Evolutionary conservation across 768 basidiomycete genomes (phyloP).

Genomic region (Naganishia friedmannii): DNA sequence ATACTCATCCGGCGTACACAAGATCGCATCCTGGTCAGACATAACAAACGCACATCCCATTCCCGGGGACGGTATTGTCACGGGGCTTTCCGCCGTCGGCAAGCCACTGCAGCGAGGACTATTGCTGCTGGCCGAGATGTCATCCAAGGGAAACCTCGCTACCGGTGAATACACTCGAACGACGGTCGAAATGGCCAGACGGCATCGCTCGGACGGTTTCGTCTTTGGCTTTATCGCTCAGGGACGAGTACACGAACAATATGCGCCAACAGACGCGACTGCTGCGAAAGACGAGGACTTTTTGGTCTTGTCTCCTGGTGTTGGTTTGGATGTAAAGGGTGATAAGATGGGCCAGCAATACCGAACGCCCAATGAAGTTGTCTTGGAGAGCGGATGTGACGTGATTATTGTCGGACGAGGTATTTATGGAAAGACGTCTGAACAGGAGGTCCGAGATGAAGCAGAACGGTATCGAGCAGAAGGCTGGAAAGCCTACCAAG

Average conservation of each 20-base stretch:
- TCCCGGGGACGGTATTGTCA: conserved; percentile 89
- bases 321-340: conserved; percentile 72
- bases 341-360: conserved; percentile 95
- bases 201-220: conserved; percentile 65
- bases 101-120: conserved; percentile 79
- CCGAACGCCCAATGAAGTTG: conserved; percentile 78
- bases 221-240: conserved; percentile 97
- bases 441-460: conserved; percentile 56
- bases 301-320: conserved; percentile 85
- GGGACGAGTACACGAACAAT: conserved; percentile 64
- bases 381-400: conserved; percentile 79
- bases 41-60: conserved; percentile 95
- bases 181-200: conserved; percentile 82
- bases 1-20: conserved; percentile 87
- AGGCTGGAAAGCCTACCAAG: conserved; percentile 87
- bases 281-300: conserved; percentile 67
- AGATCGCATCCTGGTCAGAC: conserved; percentile 92
- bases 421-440: conserved; percentile 65
- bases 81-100: conserved; percentile 84
- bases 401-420: conserved; percentile 97
- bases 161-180: conserved; percentile 76
- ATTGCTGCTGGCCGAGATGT: conserved; percentile 93
- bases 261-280: conserved; percentile 38
- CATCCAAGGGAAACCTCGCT: conserved; percentile 79
- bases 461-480: conserved; percentile 79